Evolutionary conservation across 257 asterid genomes (phyloP), one percentile per base, ranked within the genome.

Genomic region (Nicotiana attenuata): DNA sequence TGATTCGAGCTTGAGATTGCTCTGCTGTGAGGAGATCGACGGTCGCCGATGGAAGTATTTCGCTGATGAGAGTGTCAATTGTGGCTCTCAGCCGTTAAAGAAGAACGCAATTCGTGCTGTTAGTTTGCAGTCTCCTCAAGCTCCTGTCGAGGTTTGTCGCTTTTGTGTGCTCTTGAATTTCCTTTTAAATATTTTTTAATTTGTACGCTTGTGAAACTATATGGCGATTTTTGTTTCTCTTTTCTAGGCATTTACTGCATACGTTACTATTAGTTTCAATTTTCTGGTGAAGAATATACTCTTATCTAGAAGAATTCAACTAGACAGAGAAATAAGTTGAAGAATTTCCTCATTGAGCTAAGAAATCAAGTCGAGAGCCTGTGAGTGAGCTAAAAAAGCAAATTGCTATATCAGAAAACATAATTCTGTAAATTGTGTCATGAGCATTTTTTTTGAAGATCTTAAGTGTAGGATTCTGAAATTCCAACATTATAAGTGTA

Each of bases 11-110:
- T 89, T 94, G 87, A 91, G 97, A 82, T 79, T 93, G 88, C 90
- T 96, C 79, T 94, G 97, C 85, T 90, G 92, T 65, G 99, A 96
- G 88, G 98, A 96, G 93, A 86, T 94, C 81, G 98, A 93, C 17
- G 98, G 99, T 47, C 90, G 94, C 24, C 86, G 94, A 77, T 94
- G 97, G 96, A 93, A 93, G 80, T 94, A 94, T 85, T 92, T 89
- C 31, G 96, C 98, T 24, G 93, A 90, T 59, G 77, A 65, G 26
- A 31, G 60, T 41, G 38, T 77, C 28, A 80, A 67, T 78, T 78
- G 83, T 63, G 84, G 86, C 78, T 82, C 89, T 28, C 88, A 87
- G 87, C 85, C 84, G n/a, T 89, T 87, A 83, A 93, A 87, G 96
- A 92, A 85, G 86, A 90, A 84, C 81, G 87, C 93, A 0, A 89